Conservation (phyloP, 1,284 basidiomycete genomes). For the Naganishia cerealis region DNA sequence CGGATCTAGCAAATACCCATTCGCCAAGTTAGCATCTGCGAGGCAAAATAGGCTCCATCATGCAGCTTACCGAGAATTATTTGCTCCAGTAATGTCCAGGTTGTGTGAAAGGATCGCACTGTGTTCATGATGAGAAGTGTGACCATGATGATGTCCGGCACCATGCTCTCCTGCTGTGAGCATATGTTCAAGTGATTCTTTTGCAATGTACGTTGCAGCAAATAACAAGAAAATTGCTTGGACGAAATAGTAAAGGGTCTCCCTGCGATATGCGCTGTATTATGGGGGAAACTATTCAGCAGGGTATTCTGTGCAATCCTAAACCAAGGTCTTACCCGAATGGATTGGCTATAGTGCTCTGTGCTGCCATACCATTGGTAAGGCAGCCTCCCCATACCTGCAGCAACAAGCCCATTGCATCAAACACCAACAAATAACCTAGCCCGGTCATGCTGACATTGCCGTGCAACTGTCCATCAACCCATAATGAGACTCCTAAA, state of each 20-base stretch:
- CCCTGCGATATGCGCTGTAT: constrained; percentile 67
- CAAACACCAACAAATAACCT: constrained; percentile 95
- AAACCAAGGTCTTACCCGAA: constrained; percentile 66
- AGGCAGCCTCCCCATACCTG: constrained; percentile 58
- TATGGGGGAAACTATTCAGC: neutral
- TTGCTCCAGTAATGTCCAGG: neutral
- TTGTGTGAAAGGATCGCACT: constrained; percentile 12
- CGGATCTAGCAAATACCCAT: constrained; percentile 5
- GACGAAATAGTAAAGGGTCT: constrained; percentile 77
- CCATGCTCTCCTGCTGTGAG: constrained; percentile 60
- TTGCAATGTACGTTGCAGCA: constrained; percentile 85
- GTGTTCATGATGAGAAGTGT: constrained; percentile 35
- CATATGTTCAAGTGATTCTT: constrained; percentile 84
- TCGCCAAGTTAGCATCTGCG: too few species aligned
- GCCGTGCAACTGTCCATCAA: constrained; percentile 83
- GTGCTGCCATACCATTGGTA: constrained; percentile 39
- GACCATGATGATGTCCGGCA: constrained; percentile 57
- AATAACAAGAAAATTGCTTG: constrained; percentile 89
- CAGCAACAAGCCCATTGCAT: constrained; percentile 75
- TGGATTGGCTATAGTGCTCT: constrained; percentile 56
- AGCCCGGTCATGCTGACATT: constrained; percentile 83
- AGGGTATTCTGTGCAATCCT: neutral
- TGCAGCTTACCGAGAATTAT: constrained; percentile 10
- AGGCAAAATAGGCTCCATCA: neutral
- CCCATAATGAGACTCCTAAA: constrained; percentile 69